A percentile compares a stretch with the other conserved stretches of the same genome.
These are phyloP conservation scores for Annona cherimola DNA, from an alignment of 164 flowering plant genomes.

Conservation along the genomic window DNA sequence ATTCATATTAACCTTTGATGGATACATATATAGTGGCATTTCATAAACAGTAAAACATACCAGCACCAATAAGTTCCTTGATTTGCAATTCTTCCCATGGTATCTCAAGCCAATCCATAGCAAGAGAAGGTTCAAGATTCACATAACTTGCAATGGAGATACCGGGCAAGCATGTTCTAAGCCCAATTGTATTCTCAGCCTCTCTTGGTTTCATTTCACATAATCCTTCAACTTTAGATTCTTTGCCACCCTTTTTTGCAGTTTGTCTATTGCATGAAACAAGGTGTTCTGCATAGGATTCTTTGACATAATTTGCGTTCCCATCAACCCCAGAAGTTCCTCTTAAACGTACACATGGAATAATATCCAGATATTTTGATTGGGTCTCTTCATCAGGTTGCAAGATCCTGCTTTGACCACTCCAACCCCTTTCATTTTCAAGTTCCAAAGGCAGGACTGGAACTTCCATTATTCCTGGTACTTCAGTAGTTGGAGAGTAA, in stretches of 20 bases:
- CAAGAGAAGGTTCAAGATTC: constrained; percentile 89
- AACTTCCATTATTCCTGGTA: constrained; percentile 13
- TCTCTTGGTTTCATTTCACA: constrained; percentile 24
- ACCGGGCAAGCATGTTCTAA: constrained; percentile 19
- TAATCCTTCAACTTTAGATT: constrained; percentile 20
- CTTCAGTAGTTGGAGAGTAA: constrained; percentile 15
- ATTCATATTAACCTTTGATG: neutral
- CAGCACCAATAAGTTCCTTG: constrained; percentile 95
- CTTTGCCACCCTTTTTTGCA: constrained; percentile 17
- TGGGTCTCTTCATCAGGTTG: constrained; percentile 13
- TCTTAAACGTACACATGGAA: constrained; percentile 8
- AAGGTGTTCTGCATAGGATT: constrained; percentile 24
- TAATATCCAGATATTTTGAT: constrained; percentile 28
- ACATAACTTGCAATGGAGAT: constrained; percentile 50
- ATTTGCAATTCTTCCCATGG: constrained; percentile 91
- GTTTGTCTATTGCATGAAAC: constrained; percentile 22
- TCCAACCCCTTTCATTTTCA: constrained; percentile 8
- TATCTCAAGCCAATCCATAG: constrained; percentile 96
- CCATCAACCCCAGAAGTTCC: constrained; percentile 22
- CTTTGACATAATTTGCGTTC: constrained; percentile 18
- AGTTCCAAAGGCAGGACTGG: constrained; percentile 21
- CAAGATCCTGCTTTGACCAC: constrained; percentile 11
- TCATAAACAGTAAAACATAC: constrained; percentile 27
- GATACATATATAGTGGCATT: neutral
- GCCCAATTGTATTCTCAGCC: constrained; percentile 18